phyloP scores from a whole-genome alignment of 345 rosid genomes.

The Lepidium didymum region DNA sequence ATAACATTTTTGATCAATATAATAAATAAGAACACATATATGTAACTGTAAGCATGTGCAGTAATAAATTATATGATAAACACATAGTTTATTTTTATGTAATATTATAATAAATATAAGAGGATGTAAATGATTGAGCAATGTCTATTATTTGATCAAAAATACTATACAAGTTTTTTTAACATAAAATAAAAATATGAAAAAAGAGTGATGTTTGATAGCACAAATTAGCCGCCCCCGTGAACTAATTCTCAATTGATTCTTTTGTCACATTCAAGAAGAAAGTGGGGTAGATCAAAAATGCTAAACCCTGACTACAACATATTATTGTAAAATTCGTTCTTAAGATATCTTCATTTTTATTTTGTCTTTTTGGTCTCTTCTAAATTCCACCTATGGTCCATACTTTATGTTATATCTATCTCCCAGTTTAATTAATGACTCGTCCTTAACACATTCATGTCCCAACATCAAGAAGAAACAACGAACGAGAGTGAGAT shows the following conservation, averaged over 20 bases:
- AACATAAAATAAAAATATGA: background rate
- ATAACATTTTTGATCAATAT: background rate
- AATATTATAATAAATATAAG: background rate
- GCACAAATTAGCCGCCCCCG: conserved; percentile 36
- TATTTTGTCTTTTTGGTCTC: conserved; percentile 30
- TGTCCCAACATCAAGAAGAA: conserved; percentile 15
- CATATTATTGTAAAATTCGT: conserved; percentile 25
- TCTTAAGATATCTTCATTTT: conserved; percentile 24
- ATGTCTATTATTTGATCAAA: conserved; percentile 29
- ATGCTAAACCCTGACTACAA: conserved; percentile 32
- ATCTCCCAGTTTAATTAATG: conserved; percentile 31
- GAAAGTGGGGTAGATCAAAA: conserved; percentile 29
- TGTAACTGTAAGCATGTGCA: background rate
- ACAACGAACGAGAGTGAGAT: background rate
- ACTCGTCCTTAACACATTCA: conserved; percentile 24
- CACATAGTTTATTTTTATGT: background rate
- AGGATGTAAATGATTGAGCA: conserved; percentile 27
- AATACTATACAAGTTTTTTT: background rate
- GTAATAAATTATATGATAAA: background rate
- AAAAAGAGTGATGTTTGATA: conserved; percentile 26
- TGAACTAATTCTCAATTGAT: conserved; percentile 31
- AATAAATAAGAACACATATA: background rate
- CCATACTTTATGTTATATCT: conserved; percentile 26
- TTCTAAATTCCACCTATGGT: conserved; percentile 22
- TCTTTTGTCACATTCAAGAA: conserved; percentile 33